Conservation (phyloP, 2,329 filamentous ascomycete genomes). For the Sodiomyces alkalinus region DNA sequence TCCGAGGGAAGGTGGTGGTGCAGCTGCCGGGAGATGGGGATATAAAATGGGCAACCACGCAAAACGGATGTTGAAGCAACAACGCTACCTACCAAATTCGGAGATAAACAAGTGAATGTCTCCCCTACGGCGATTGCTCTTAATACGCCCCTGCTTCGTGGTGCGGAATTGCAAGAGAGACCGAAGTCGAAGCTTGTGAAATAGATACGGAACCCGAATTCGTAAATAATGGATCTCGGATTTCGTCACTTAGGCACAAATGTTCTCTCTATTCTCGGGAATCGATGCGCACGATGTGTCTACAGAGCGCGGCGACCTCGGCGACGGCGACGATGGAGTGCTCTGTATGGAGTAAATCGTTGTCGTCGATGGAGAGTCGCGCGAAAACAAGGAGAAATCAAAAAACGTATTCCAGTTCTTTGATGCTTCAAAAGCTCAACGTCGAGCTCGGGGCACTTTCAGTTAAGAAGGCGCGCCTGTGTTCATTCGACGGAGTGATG, state of each 20-base stretch:
- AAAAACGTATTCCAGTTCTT: constrained; percentile 27
- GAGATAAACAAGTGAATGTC: constrained; percentile 99
- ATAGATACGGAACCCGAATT: neutral
- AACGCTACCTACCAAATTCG: constrained; percentile 45
- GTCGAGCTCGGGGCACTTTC: constrained; percentile 1
- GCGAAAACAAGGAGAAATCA: constrained; percentile 7
- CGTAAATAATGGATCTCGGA: neutral
- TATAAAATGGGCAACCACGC: too few species aligned
- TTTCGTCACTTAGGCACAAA: constrained; percentile 1
- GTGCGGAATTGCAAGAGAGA: constrained; percentile 3
- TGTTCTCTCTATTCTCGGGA: constrained; percentile 8
- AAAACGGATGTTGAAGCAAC: constrained; percentile 12
- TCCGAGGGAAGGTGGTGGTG: too few species aligned
- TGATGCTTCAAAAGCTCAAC: constrained; percentile 5
- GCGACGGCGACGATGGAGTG: constrained; percentile 1
- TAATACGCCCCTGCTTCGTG: constrained; percentile 7
- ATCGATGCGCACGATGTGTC: constrained; percentile 5
- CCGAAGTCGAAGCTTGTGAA: constrained; percentile 5
- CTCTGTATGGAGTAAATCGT: constrained; percentile 7
- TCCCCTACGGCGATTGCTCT: constrained; percentile 49
- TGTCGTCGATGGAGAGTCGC: constrained; percentile 8
- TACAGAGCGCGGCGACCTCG: constrained; percentile 8
- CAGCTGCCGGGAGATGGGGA: constrained; percentile 8
- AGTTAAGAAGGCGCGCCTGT: constrained; percentile 1
- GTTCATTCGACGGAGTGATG: neutral